phyloP scores from a whole-genome alignment of 495 filamentous ascomycete genomes.

The Opeltia flavorubescens region DNA sequence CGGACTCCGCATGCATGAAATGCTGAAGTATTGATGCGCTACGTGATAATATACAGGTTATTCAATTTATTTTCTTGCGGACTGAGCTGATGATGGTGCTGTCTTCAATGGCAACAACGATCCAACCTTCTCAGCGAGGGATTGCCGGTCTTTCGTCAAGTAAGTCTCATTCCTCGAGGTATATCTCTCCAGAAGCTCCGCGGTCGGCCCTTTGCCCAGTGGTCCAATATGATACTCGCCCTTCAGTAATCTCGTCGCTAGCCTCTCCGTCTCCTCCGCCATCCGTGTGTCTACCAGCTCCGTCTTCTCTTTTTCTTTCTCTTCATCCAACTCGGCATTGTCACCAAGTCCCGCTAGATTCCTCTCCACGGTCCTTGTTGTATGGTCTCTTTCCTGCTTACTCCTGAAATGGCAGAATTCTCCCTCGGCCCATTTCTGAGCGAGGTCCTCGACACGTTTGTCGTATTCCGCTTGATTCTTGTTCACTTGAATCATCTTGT shows the following conservation, averaged over 20 bases:
- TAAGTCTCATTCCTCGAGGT: neutral
- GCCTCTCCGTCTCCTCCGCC: neutral
- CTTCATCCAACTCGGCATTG: neutral
- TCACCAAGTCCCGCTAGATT: neutral
- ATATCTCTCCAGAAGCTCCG: neutral
- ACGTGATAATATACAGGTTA: no score
- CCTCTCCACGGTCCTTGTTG: neutral
- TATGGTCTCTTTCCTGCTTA: neutral
- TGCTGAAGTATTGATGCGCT: no score
- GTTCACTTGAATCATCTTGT: neutral
- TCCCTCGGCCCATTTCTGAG: neutral
- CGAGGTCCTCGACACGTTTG: neutral
- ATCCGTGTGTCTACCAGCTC: neutral
- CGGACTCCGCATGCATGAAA: no score
- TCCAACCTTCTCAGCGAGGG: neutral
- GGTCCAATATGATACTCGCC: neutral
- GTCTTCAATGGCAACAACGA: neutral
- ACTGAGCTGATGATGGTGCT: neutral
- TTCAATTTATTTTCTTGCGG: neutral
- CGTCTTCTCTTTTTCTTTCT: neutral
- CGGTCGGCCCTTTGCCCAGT: neutral
- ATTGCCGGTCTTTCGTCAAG: neutral
- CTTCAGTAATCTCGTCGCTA: neutral
- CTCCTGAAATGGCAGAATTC: neutral
- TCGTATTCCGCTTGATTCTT: neutral